A percentile compares a stretch with the other conserved stretches of the same genome.
Conservation (phyloP, 495 filamentous ascomycete genomes). For the Podospora pseudoanserina region DNA sequence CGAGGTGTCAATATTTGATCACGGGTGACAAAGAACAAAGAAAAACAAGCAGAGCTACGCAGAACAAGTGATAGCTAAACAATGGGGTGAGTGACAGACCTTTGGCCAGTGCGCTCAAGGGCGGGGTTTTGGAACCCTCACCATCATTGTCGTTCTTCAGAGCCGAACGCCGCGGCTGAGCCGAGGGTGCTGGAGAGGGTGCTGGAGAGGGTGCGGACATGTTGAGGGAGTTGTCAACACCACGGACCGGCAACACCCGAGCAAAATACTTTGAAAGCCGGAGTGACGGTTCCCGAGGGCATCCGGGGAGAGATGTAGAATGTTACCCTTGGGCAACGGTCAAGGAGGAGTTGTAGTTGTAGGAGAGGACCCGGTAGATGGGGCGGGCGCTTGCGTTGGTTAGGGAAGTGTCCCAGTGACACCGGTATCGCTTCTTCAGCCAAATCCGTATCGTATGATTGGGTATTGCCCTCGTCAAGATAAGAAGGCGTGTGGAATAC, state of each 20-base stretch:
- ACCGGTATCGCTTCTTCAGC: conserved; percentile 2
- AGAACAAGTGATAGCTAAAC: background rate
- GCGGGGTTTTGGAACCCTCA: conserved; percentile 29
- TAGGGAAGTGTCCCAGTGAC: background rate
- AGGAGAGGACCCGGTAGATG: background rate
- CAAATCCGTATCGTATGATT: conserved; percentile 9
- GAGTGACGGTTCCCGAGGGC: conserved; percentile 7
- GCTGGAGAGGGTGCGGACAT: conserved; percentile 30
- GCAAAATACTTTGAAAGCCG: conserved; percentile 10
- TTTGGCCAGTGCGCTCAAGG: conserved; percentile 38
- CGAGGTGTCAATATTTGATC: conserved; percentile 20
- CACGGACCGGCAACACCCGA: conserved; percentile 7
- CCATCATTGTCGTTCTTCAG: conserved; percentile 43
- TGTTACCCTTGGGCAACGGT: background rate
- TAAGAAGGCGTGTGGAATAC: background rate
- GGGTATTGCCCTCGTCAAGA: background rate
- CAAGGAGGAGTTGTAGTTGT: background rate
- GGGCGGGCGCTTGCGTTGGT: background rate
- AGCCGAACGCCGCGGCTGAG: conserved; percentile 40
- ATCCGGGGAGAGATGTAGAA: background rate
- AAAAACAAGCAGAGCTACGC: background rate
- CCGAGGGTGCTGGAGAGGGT: conserved; percentile 19
- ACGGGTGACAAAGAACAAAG: conserved; percentile 3
- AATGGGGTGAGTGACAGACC: conserved; percentile 33
- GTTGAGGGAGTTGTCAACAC: conserved; percentile 3